Conservation (phyloP, 108 stramenopile genomes). For the Skeletonema potamos region DNA sequence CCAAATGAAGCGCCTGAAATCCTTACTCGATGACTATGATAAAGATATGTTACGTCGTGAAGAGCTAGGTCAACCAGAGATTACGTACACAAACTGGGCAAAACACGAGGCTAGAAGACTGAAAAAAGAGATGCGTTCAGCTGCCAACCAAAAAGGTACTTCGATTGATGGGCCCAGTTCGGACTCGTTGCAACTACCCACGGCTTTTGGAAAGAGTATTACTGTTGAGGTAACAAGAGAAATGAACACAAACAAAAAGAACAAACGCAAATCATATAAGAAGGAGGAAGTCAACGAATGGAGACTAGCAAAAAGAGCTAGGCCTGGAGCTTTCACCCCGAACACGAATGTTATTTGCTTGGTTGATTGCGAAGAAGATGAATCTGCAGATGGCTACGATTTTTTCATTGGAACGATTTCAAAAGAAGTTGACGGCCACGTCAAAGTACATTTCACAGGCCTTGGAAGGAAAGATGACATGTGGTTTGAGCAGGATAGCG, state of each 20-base stretch:
- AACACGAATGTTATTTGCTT: conserved; percentile 45
- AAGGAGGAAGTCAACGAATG: conserved; percentile 43
- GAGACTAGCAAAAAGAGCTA: conserved; percentile 43
- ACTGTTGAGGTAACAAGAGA: conserved; percentile 47
- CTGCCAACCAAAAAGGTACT: conserved; percentile 8
- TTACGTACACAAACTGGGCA: conserved; percentile 45
- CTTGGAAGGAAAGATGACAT: conserved; percentile 67
- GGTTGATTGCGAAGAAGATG: conserved; percentile 22
- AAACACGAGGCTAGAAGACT: conserved; percentile 49
- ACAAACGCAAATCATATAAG: conserved; percentile 20
- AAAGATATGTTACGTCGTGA: conserved; percentile 50
- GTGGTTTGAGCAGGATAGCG: conserved; percentile 67
- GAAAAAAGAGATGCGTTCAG: conserved; percentile 25
- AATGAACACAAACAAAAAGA: conserved; percentile 11
- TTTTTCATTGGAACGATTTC: conserved; percentile 71
- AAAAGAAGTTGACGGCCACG: conserved; percentile 64
- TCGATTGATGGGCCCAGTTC: background rate
- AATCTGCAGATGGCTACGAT: conserved; percentile 48
- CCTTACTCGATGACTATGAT: conserved; percentile 69
- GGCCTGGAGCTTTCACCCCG: conserved; percentile 22
- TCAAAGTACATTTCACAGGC: conserved; percentile 72
- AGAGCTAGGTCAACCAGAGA: conserved; percentile 16
- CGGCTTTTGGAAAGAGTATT: conserved; percentile 31
- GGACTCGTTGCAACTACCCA: conserved; percentile 6
- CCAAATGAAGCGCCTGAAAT: conserved; percentile 82